Percentiles rank a stretch among this genome's conserved stretches.
phyloP scores from a whole-genome alignment of 1,284 basidiomycete genomes.

The Cryptococcus depauperatus region DNA sequence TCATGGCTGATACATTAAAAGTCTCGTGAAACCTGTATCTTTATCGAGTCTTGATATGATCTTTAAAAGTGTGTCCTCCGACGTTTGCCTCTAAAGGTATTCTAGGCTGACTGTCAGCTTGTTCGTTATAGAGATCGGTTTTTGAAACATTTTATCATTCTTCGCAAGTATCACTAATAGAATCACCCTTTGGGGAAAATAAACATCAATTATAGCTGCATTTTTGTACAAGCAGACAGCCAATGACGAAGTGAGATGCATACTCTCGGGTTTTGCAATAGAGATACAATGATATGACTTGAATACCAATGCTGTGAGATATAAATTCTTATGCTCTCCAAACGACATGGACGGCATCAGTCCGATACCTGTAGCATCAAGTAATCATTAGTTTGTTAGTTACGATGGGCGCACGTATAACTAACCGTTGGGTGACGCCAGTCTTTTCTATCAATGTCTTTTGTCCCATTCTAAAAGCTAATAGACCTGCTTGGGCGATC shows the following conservation, averaged over 20 bases:
- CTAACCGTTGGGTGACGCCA: conserved; percentile 85
- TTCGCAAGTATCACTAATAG: background rate
- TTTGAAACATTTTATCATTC: conserved; percentile 2
- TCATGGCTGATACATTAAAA: conserved; percentile 33
- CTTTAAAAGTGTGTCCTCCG: conserved; percentile 56
- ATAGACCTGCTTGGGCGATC: conserved; percentile 96
- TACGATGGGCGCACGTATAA: conserved; percentile 42
- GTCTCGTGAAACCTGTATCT: conserved; percentile 83
- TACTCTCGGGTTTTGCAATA: background rate
- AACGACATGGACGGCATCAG: conserved; percentile 79
- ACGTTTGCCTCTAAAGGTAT: no score
- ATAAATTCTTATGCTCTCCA: conserved; percentile 55
- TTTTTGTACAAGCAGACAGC: background rate
- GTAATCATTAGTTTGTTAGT: background rate
- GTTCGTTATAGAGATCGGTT: conserved; percentile 16
- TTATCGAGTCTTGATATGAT: conserved; percentile 80
- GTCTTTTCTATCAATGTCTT: conserved; percentile 67
- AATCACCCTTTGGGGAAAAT: no score
- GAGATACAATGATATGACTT: background rate
- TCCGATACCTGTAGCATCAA: conserved; percentile 61
- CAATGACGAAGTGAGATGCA: background rate
- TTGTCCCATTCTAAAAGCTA: conserved; percentile 88
- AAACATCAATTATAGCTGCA: background rate
- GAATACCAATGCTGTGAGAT: background rate
- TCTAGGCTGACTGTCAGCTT: background rate